Evolutionary conservation across 352 stramenopile genomes (phyloP).

Genomic region (Pythium brachiatum): DNA sequence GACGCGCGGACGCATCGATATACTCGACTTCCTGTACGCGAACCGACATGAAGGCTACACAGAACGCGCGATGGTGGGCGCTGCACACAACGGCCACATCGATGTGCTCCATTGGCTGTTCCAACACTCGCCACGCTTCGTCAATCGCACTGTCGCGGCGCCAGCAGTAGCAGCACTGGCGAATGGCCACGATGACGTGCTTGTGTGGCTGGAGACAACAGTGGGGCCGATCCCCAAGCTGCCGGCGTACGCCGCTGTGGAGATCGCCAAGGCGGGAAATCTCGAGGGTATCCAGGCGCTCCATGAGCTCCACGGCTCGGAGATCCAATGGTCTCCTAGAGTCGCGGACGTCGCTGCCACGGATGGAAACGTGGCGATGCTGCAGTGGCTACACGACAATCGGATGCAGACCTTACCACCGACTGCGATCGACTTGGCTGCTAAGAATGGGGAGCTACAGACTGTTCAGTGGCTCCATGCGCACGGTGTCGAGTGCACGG

Average conservation of each 20-base stretch:
- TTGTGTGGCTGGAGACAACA: constrained; percentile 1
- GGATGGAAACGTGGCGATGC: constrained; percentile 5
- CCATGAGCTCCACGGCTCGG: constrained; percentile 6
- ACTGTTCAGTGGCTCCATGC: constrained; percentile 6
- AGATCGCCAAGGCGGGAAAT: constrained; percentile 10
- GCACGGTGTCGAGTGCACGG: background rate
- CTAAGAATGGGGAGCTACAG: constrained; percentile 3
- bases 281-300: constrained; percentile 3
- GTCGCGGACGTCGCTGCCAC: constrained; percentile 12
- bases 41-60: constrained; percentile 12
- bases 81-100: constrained; percentile 7
- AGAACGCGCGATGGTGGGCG: background rate
- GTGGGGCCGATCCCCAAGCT: background rate
- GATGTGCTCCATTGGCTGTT: constrained; percentile 7
- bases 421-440: constrained; percentile 7
- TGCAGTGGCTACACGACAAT: constrained; percentile 9
- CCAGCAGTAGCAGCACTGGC: background rate
- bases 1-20: background rate
- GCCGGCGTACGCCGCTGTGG: constrained; percentile 7
- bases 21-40: constrained; percentile 1
- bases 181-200: constrained; percentile 7
- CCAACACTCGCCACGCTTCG: background rate
- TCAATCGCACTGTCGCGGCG: background rate
- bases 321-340: constrained; percentile 9
- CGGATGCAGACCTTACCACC: background rate